Evolutionary conservation across 2,329 filamentous ascomycete species (phyloP).

Genomic region (Bisporella sp.): DNA sequence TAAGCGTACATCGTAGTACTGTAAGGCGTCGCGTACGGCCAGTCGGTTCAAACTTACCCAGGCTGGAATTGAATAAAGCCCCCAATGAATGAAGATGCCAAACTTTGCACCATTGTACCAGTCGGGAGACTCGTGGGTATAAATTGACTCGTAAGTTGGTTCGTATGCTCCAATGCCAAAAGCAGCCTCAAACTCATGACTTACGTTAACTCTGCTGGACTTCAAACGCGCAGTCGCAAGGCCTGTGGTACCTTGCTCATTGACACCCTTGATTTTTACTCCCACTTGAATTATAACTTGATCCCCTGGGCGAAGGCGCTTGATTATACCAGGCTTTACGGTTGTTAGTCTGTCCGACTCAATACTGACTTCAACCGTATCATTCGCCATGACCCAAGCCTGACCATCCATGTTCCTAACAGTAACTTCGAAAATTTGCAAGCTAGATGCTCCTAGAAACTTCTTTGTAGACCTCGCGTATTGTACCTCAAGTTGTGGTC

Average conservation of each 20-base stretch:
- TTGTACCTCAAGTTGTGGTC: not conserved
- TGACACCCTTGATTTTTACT: slow-evolving; percentile 18
- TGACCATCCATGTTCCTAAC: not conserved
- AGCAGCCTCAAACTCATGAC: not conserved
- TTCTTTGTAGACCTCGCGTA: not conserved
- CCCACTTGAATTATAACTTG: slow-evolving; percentile 28
- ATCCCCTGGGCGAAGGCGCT: slow-evolving; percentile 35
- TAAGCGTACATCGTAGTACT: too few species aligned
- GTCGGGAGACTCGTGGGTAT: slow-evolving; percentile 36
- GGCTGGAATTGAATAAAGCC: not conserved
- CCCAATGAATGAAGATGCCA: slow-evolving; percentile 56
- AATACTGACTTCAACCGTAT: not conserved
- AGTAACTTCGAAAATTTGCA: not conserved
- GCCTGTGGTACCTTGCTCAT: not conserved
- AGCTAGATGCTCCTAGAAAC: not conserved
- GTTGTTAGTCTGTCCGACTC: slow-evolving; percentile 16
- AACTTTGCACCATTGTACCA: slow-evolving; percentile 50
- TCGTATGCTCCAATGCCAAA: slow-evolving; percentile 26
- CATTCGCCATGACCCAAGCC: not conserved
- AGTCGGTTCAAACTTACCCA: not conserved
- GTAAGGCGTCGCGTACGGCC: too few species aligned
- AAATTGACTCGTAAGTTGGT: slow-evolving; percentile 27
- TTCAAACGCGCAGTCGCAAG: not conserved
- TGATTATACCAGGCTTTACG: slow-evolving; percentile 32
- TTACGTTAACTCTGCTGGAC: not conserved